Conservation (phyloP, 495 filamentous ascomycete genomes). For the Hamigera avellanea region DNA sequence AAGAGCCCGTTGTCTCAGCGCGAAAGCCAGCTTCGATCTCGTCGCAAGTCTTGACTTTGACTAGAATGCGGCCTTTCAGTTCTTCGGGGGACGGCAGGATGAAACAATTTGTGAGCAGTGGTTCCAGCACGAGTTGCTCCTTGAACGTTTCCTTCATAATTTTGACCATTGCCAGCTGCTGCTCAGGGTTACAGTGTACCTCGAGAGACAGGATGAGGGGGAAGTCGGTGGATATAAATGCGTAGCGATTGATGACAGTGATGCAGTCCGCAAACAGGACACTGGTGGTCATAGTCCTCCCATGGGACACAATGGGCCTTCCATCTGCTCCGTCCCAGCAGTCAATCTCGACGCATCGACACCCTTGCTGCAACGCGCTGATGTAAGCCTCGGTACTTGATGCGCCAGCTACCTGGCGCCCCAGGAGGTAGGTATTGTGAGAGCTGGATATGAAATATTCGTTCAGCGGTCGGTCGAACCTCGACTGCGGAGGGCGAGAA, state of each 20-base stretch:
- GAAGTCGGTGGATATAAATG: slow-evolving; percentile 69
- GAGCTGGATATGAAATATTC: slow-evolving; percentile 99
- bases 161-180: slow-evolving; percentile 80
- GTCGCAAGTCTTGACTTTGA: slow-evolving; percentile 78
- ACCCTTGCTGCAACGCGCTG: slow-evolving; percentile 73
- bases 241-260: slow-evolving; percentile 84
- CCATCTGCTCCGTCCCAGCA: slow-evolving; percentile 91
- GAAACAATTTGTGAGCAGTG: slow-evolving; percentile 50
- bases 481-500: slow-evolving; percentile 40
- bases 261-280: slow-evolving; percentile 85
- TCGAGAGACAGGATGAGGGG: slow-evolving; percentile 92
- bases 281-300: slow-evolving; percentile 74
- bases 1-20: slow-evolving; percentile 20
- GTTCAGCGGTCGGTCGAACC: slow-evolving; percentile 75
- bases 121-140: slow-evolving; percentile 62
- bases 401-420: slow-evolving; percentile 75
- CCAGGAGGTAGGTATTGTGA: slow-evolving; percentile 93
- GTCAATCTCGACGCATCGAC: slow-evolving; percentile 92
- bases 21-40: slow-evolving; percentile 29
- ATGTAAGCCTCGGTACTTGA: slow-evolving; percentile 95
- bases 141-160: slow-evolving; percentile 80
- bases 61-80: slow-evolving; percentile 67
- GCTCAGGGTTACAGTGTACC: slow-evolving; percentile 76
- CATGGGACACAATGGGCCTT: slow-evolving; percentile 79
- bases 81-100: slow-evolving; percentile 77